phyloP scores from a whole-genome alignment of 306 rosid species.

The Neltuma alba region DNA sequence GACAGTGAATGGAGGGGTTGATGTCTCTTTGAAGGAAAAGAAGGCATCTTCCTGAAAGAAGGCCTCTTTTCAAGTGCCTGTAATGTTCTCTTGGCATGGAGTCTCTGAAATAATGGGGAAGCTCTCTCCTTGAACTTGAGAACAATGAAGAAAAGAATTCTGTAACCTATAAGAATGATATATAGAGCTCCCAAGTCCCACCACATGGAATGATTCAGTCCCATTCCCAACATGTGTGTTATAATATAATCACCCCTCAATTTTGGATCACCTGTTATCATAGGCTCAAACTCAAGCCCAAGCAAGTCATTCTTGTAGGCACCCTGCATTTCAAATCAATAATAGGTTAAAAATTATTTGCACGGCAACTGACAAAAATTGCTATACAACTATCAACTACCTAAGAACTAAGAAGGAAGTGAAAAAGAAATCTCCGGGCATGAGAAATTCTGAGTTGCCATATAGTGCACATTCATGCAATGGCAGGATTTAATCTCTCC shows the following conservation, averaged over 20 bases:
- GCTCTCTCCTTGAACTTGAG: slow-evolving; percentile 58
- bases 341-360: neutral
- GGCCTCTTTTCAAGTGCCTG: slow-evolving; percentile 55
- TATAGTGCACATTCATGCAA: neutral
- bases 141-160: slow-evolving; percentile 43
- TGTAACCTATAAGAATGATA: slow-evolving; percentile 39
- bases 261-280: slow-evolving; percentile 52
- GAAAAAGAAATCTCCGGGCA: neutral
- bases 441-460: neutral
- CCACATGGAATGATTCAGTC: slow-evolving; percentile 60
- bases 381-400: neutral
- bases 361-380: neutral
- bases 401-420: neutral
- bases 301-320: slow-evolving; percentile 71
- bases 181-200: slow-evolving; percentile 60
- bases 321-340: slow-evolving; percentile 45
- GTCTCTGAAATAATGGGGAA: slow-evolving; percentile 46
- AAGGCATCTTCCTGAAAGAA: slow-evolving; percentile 51
- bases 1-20: slow-evolving; percentile 55
- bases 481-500: neutral
- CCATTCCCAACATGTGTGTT: slow-evolving; percentile 49
- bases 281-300: slow-evolving; percentile 65
- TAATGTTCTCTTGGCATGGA: slow-evolving; percentile 48
- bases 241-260: slow-evolving; percentile 49
- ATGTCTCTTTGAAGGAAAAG: slow-evolving; percentile 55